A percentile compares a stretch with the other conserved stretches of the same genome.
phyloP scores from a whole-genome alignment of 2,329 filamentous ascomycete species.

The Ceratocystis cacaofunesta region DNA sequence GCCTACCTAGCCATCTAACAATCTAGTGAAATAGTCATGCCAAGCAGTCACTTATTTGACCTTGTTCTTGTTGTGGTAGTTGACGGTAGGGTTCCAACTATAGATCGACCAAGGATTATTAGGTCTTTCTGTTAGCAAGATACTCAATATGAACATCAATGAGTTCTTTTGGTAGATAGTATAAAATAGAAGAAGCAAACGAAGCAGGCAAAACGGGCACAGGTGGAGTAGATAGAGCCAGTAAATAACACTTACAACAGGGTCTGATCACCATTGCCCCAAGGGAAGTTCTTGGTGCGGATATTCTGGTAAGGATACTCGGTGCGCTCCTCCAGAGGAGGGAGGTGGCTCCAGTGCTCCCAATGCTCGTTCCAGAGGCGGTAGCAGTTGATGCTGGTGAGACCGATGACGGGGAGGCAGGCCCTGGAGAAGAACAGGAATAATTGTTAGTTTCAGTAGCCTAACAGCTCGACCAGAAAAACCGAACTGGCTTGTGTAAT shows the following conservation, averaged over 20 bases:
- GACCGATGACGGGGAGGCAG: conserved; percentile 55
- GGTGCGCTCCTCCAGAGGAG: conserved; percentile 73
- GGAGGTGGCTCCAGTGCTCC: conserved; percentile 81
- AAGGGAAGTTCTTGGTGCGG: conserved; percentile 86
- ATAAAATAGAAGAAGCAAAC: too few species aligned
- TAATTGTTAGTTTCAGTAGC: background rate
- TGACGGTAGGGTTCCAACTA: conserved; percentile 89
- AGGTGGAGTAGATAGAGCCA: background rate
- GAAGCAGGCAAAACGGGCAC: too few species aligned
- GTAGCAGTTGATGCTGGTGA: conserved; percentile 69
- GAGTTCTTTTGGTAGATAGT: too few species aligned
- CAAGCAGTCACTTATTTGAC: conserved; percentile 19
- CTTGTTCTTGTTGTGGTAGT: conserved; percentile 95
- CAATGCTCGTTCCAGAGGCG: conserved; percentile 91
- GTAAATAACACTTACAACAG: conserved; percentile 41
- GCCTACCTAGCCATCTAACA: background rate
- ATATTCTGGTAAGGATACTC: conserved; percentile 99
- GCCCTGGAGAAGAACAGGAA: conserved; percentile 37
- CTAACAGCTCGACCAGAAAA: background rate
- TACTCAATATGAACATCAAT: too few species aligned
- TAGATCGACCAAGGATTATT: background rate
- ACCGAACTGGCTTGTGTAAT: background rate
- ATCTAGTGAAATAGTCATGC: background rate
- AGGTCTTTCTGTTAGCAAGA: too few species aligned
- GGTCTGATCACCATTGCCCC: conserved; percentile 91